Evolutionary conservation across 805 yeast species (phyloP).

Genomic region (Candida dendrica): DNA sequence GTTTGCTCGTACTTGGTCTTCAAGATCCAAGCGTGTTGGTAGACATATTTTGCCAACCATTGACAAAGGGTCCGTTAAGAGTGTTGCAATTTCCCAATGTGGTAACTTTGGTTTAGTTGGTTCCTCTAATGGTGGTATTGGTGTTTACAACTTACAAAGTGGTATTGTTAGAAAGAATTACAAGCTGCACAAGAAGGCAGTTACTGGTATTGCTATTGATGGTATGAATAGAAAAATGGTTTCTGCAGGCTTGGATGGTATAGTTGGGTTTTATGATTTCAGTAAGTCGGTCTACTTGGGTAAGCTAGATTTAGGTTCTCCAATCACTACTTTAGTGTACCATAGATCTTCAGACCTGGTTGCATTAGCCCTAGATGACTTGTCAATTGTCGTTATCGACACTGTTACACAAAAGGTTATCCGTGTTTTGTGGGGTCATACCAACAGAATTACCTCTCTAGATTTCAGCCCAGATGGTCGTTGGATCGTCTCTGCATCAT

Average conservation of each 20-base stretch:
- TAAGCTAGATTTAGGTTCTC: slow-evolving; percentile 61
- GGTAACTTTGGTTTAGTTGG: slow-evolving; percentile 95
- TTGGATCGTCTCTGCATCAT: slow-evolving; percentile 79
- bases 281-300: slow-evolving; percentile 61
- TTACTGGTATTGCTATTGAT: slow-evolving; percentile 85
- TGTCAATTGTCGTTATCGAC: slow-evolving; percentile 79
- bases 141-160: slow-evolving; percentile 84
- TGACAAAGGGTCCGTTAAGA: slow-evolving; percentile 71
- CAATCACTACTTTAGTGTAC: slow-evolving; percentile 69
- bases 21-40: slow-evolving; percentile 73
- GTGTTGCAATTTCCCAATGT: slow-evolving; percentile 80
- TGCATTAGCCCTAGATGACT: slow-evolving; percentile 81
- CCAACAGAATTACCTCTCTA: slow-evolving; percentile 76
- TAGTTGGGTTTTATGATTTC: slow-evolving; percentile 83
- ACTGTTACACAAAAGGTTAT: slow-evolving; percentile 73
- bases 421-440: slow-evolving; percentile 84
- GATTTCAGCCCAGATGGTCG: slow-evolving; percentile 94
- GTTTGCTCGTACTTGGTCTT: slow-evolving; percentile 89
- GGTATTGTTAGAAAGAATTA: slow-evolving; percentile 73
- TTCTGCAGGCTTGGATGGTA: slow-evolving; percentile 82
- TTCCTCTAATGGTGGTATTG: slow-evolving; percentile 77
- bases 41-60: slow-evolving; percentile 60
- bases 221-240: slow-evolving; percentile 87
- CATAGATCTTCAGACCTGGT: slow-evolving; percentile 79
- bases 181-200: slow-evolving; percentile 65